These are phyloP conservation scores for Saccharomycopsis selenospora DNA, from an alignment of 805 yeast species.

Conservation along the genomic window DNA sequence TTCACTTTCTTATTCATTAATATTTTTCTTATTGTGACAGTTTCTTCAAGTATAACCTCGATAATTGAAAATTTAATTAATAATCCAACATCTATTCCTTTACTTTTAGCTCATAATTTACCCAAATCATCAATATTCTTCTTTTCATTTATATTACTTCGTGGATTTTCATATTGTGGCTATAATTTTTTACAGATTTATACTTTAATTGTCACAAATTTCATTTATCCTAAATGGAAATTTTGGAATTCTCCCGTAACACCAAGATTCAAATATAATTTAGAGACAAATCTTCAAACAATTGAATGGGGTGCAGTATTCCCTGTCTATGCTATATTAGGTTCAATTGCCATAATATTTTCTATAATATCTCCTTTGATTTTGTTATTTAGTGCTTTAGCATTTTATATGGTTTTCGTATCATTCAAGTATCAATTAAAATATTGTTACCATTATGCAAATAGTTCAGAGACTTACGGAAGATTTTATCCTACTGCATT, in stretches of 20 bases:
- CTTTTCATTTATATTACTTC: slow-evolving; percentile 65
- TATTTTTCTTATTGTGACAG: slow-evolving; percentile 74
- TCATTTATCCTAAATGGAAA: slow-evolving; percentile 22
- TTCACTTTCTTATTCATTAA: slow-evolving; percentile 76
- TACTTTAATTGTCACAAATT: slow-evolving; percentile 36
- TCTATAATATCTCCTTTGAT: slow-evolving; percentile 76
- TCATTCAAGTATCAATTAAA: slow-evolving; percentile 67
- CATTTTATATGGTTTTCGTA: slow-evolving; percentile 49
- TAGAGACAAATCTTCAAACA: slow-evolving; percentile 38
- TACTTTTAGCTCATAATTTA: slow-evolving; percentile 64
- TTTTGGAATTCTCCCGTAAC: slow-evolving; percentile 38
- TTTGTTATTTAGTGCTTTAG: slow-evolving; percentile 48
- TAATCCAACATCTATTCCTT: slow-evolving; percentile 67
- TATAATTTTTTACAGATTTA: slow-evolving; percentile 56
- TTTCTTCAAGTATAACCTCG: slow-evolving; percentile 70
- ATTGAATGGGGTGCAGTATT: slow-evolving; percentile 73
- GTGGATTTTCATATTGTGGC: slow-evolving; percentile 73
- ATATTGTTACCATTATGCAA: slow-evolving; percentile 45
- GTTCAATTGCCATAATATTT: slow-evolving; percentile 71
- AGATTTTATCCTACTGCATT: slow-evolving; percentile 66
- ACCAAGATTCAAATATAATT: slow-evolving; percentile 49
- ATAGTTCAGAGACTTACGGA: slow-evolving; percentile 61
- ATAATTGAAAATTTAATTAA: slow-evolving; percentile 54
- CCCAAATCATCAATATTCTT: slow-evolving; percentile 87
- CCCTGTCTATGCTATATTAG: slow-evolving; percentile 70